Evolutionary conservation across 768 basidiomycete genomes (phyloP).

Genomic region (Leccinum incarnatum): DNA sequence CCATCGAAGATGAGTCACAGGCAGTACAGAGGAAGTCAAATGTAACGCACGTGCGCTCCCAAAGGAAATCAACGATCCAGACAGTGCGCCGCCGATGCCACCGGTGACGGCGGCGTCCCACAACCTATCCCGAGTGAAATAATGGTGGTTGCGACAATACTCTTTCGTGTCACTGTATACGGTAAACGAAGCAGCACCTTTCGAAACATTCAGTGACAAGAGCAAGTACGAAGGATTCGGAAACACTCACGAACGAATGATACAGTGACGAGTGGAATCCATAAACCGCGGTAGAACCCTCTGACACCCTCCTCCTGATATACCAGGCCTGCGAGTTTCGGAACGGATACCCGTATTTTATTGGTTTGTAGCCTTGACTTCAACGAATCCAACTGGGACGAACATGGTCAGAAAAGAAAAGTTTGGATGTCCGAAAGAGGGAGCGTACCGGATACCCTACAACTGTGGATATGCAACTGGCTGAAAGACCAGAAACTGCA

Average conservation of each 20-base stretch:
- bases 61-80: constrained; percentile 86
- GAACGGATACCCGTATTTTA: constrained; percentile 70
- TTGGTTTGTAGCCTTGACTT: constrained; percentile 91
- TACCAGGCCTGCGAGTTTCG: constrained; percentile 65
- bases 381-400: constrained; percentile 80
- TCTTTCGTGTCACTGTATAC: constrained; percentile 88
- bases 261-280: constrained; percentile 93
- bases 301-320: constrained; percentile 82
- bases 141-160: constrained; percentile 54
- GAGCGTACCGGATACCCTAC: constrained; percentile 77
- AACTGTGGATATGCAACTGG: constrained; percentile 89
- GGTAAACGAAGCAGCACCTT: constrained; percentile 88
- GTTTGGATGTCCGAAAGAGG: background rate
- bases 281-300: constrained; percentile 88
- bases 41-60: constrained; percentile 78
- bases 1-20: constrained; percentile 17
- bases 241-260: constrained; percentile 85
- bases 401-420: background rate
- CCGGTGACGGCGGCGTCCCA: constrained; percentile 75
- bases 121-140: constrained; percentile 56
- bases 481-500: constrained; percentile 85
- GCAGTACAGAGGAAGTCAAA: background rate
- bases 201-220: constrained; percentile 3
- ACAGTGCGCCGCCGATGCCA: constrained; percentile 81
- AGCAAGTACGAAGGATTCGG: constrained; percentile 1